Percentiles rank a stretch among this genome's conserved stretches.
Evolutionary conservation across 2,329 filamentous ascomycete genomes (phyloP).

Genomic region (Lasiodiplodia sp.): DNA sequence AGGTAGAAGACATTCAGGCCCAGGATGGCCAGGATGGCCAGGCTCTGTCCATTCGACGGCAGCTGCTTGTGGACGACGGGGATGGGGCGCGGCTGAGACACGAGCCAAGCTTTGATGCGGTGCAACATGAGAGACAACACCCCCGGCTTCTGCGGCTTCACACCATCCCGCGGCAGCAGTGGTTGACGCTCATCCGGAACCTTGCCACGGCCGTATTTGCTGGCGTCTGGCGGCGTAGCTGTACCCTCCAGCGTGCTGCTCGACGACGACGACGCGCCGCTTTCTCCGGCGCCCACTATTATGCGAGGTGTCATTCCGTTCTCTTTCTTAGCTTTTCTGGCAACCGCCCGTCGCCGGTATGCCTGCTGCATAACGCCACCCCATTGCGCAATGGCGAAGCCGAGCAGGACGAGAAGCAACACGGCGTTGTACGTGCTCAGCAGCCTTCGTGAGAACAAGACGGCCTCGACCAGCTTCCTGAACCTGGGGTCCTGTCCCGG

Average conservation of each 20-base stretch:
- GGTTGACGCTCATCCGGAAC: conserved; percentile 43
- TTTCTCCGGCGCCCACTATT: not conserved
- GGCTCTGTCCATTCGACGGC: conserved; percentile 63
- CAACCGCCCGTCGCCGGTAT: conserved; percentile 18
- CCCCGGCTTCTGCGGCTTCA: conserved; percentile 2
- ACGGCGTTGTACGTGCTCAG: conserved; percentile 51
- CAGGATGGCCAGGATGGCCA: conserved; percentile 61
- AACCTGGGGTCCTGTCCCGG: conserved; percentile 47
- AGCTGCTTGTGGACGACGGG: conserved; percentile 64
- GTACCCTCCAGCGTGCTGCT: conserved; percentile 49
- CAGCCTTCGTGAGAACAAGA: conserved; percentile 49
- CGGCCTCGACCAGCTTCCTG: conserved; percentile 44
- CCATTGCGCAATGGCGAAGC: conserved; percentile 50
- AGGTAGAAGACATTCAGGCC: conserved; percentile 66
- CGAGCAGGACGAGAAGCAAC: conserved; percentile 45
- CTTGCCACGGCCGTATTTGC: conserved; percentile 31
- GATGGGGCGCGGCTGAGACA: conserved; percentile 65
- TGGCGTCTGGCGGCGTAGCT: conserved; percentile 41
- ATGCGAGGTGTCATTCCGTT: not conserved
- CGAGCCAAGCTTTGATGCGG: conserved; percentile 47
- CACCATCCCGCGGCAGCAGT: conserved; percentile 38
- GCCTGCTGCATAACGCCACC: conserved; percentile 34
- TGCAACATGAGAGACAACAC: conserved; percentile 36
- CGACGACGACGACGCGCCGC: conserved; percentile 46
- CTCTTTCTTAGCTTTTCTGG: conserved; percentile 3